These are phyloP conservation scores for Solanum aculeatissimum DNA, from an alignment of 305 asterid species.

Conservation along the genomic window DNA sequence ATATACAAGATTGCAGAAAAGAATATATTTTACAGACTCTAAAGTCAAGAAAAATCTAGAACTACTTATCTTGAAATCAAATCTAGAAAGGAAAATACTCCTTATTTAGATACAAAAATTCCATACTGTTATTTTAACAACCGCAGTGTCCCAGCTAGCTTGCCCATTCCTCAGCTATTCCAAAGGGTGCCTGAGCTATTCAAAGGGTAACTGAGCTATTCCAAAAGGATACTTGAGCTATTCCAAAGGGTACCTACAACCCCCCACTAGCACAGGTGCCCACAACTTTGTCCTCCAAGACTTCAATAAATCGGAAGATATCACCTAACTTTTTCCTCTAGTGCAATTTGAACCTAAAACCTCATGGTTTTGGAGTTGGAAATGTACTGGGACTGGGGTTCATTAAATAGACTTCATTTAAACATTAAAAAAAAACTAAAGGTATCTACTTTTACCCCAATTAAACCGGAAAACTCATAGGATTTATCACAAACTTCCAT, in stretches of 20 bases:
- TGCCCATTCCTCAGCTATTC: not conserved
- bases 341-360: not conserved
- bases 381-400: too few relatives aligned
- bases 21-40: not conserved
- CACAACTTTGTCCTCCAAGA: not conserved
- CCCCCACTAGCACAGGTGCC: not conserved
- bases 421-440: not conserved
- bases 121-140: not conserved
- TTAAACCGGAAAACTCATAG: not conserved
- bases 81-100: not conserved
- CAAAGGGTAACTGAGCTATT: too few relatives aligned
- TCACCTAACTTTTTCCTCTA: not conserved
- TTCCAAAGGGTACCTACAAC: not conserved
- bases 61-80: not conserved
- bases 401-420: too few relatives aligned
- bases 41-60: not conserved
- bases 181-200: too few relatives aligned
- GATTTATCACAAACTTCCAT: not conserved
- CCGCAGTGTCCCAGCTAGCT: not conserved
- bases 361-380: too few relatives aligned
- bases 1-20: not conserved
- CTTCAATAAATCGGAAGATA: not conserved
- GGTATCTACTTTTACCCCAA: not conserved
- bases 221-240: too few relatives aligned
- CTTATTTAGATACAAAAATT: not conserved